Evolutionary conservation across 345 rosid genomes (phyloP), one percentile per base, ranked within the genome.

Genomic region (Aquilaria malaccensis): DNA sequence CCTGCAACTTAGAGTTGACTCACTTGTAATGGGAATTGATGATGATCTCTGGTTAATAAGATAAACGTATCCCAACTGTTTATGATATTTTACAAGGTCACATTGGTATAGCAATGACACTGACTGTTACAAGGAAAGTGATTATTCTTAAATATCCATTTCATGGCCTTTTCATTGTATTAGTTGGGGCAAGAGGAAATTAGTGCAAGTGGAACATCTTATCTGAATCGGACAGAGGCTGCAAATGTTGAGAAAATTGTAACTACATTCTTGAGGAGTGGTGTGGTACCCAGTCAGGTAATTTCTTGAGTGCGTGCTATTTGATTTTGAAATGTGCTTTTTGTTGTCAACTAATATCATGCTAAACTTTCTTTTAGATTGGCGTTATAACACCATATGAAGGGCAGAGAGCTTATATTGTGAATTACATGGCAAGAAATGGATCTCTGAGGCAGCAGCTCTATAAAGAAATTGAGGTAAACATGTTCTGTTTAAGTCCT

Each of bases 181-280:
- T 72, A 95, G 97, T 82, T 95, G 96, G 99, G 99, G 62, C 97
- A 91, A 95, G 99, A 95, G 67, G 99, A 95, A 82, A 95, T 95
- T 70, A 95, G 99, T 74, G 96, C 99, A 48, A 91, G 97, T 62
- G 97, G 99, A 64, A 91, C 99, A 63, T 95, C 99, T 30, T 95
- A 95, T 69, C 77, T 95, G 29, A 95, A 95, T 77, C 89, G 99
- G 67, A 95, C 99, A 0, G 99, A 95, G 81, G 99, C 96, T 69
- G 96, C 99, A 53, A 95, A 95, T 76, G 99, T 95, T 74, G 99
- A 95, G 77, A 95, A 95, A 82, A 86, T 95, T 67, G 99, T 95
- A 58, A 90, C 99, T 32, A 85, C 97, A 64, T 95, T 95, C 78
- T 82, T 95, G 78, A 88, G 86, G 77, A 95, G 99, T 61, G 99